Conservation (phyloP, 345 rosid genomes). For the Gossypium anomalum region DNA sequence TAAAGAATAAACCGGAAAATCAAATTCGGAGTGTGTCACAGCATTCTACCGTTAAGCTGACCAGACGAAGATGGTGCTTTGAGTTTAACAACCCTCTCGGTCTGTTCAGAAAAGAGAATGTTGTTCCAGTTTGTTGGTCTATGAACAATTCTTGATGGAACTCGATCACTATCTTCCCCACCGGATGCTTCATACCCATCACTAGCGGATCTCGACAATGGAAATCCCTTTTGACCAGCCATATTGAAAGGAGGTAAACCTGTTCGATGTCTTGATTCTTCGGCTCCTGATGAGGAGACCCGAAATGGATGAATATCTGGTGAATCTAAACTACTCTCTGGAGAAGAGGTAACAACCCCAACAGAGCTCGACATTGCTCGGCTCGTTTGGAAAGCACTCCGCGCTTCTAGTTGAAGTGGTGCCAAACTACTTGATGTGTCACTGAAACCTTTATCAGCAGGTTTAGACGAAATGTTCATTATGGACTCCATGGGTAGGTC, state of each 20-base stretch:
- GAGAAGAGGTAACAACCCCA: conserved; percentile 73
- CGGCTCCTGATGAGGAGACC: conserved; percentile 72
- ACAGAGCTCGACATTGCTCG: conserved; percentile 72
- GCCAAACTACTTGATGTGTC: conserved; percentile 69
- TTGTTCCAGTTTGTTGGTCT: conserved; percentile 64
- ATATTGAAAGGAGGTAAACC: conserved; percentile 46
- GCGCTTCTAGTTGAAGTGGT: conserved; percentile 91
- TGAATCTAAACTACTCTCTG: conserved; percentile 94
- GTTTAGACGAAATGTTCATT: conserved; percentile 33
- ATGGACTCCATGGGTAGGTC: conserved; percentile 63
- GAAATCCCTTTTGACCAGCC: conserved; percentile 55
- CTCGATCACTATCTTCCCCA: conserved; percentile 95
- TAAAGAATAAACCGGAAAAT: conserved; percentile 36
- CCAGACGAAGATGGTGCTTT: conserved; percentile 45
- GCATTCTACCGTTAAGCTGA: conserved; percentile 35
- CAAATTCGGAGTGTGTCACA: conserved; percentile 23
- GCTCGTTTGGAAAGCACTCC: conserved; percentile 93
- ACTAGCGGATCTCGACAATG: conserved; percentile 79
- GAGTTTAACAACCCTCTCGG: conserved; percentile 42
- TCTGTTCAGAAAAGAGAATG: conserved; percentile 43
- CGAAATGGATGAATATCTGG: conserved; percentile 88
- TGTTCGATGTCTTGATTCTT: conserved; percentile 55
- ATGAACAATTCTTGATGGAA: conserved; percentile 66
- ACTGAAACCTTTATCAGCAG: conserved; percentile 41
- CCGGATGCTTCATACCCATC: conserved; percentile 97